These are phyloP conservation scores for Martiniozyma abietophila DNA, from an alignment of 805 yeast genomes.

Conservation along the genomic window DNA sequence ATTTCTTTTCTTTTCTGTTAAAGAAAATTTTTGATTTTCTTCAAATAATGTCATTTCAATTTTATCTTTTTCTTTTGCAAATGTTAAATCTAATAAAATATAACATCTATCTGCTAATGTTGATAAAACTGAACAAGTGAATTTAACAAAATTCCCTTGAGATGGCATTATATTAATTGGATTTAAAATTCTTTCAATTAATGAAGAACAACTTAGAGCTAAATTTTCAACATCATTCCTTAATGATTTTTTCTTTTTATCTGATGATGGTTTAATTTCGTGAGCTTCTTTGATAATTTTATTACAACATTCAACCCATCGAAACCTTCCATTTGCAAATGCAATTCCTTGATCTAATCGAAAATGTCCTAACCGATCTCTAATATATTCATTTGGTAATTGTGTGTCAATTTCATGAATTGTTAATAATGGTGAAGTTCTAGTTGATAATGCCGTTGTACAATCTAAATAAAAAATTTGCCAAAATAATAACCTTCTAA, in stretches of 20 bases:
- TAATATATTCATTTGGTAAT: constrained; percentile 37
- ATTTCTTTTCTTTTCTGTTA: background rate
- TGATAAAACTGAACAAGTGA: constrained; percentile 14
- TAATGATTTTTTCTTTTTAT: constrained; percentile 1
- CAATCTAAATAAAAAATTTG: constrained; percentile 51
- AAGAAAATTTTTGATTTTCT: background rate
- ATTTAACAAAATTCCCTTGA: constrained; percentile 14
- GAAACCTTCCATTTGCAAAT: constrained; percentile 44
- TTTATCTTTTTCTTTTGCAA: constrained; percentile 1
- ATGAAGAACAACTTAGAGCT: constrained; percentile 14
- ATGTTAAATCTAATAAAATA: constrained; percentile 12
- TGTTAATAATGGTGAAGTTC: constrained; percentile 44
- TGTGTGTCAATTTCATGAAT: constrained; percentile 47
- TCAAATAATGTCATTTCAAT: too few relatives aligned
- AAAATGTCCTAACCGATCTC: constrained; percentile 21
- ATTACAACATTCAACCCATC: constrained; percentile 25
- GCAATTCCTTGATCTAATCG: constrained; percentile 36
- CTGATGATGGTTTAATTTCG: constrained; percentile 7
- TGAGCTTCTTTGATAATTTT: constrained; percentile 13
- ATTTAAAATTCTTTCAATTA: constrained; percentile 17
- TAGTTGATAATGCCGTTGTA: constrained; percentile 44
- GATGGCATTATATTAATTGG: constrained; percentile 13
- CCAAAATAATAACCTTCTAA: constrained; percentile 54
- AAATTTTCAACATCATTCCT: constrained; percentile 13
- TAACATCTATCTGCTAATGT: constrained; percentile 18